Evolutionary conservation across 495 filamentous ascomycete genomes (phyloP).

Genomic region (Pseudevernia furfuracea): DNA sequence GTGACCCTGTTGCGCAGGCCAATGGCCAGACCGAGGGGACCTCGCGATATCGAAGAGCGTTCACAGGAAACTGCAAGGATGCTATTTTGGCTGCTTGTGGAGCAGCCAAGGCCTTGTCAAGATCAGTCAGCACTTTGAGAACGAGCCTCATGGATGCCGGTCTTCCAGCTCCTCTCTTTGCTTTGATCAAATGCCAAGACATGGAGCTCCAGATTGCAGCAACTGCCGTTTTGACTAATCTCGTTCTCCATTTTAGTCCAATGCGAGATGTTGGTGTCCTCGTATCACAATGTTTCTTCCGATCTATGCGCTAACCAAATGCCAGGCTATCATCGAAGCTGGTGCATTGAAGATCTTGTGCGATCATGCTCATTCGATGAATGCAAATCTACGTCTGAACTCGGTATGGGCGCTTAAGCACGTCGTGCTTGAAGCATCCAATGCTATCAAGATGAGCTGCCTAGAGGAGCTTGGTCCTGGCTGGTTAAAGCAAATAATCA

Average conservation of each 20-base stretch:
- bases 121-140: slow-evolving; percentile 73
- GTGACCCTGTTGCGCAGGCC: slow-evolving; percentile 17
- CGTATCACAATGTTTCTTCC: slow-evolving; percentile 3
- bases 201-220: slow-evolving; percentile 80
- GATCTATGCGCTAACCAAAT: slow-evolving; percentile 27
- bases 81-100: slow-evolving; percentile 84
- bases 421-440: slow-evolving; percentile 58
- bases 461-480: slow-evolving; percentile 67
- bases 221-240: slow-evolving; percentile 71
- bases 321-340: slow-evolving; percentile 60
- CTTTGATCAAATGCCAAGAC: slow-evolving; percentile 65
- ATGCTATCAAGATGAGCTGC: slow-evolving; percentile 63
- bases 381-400: slow-evolving; percentile 64
- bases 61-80: slow-evolving; percentile 41
- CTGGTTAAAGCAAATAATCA: slow-evolving; percentile 74
- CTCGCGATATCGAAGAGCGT: slow-evolving; percentile 4
- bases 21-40: slow-evolving; percentile 8
- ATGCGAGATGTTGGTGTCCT: slow-evolving; percentile 66
- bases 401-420: slow-evolving; percentile 93
- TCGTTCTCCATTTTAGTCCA: slow-evolving; percentile 78
- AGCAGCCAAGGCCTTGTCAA: slow-evolving; percentile 64
- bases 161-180: slow-evolving; percentile 70
- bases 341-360: slow-evolving; percentile 75
- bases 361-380: slow-evolving; percentile 71
- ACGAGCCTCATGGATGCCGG: slow-evolving; percentile 82